phyloP scores from a whole-genome alignment of 345 rosid genomes.

The Salix suchowensis region DNA sequence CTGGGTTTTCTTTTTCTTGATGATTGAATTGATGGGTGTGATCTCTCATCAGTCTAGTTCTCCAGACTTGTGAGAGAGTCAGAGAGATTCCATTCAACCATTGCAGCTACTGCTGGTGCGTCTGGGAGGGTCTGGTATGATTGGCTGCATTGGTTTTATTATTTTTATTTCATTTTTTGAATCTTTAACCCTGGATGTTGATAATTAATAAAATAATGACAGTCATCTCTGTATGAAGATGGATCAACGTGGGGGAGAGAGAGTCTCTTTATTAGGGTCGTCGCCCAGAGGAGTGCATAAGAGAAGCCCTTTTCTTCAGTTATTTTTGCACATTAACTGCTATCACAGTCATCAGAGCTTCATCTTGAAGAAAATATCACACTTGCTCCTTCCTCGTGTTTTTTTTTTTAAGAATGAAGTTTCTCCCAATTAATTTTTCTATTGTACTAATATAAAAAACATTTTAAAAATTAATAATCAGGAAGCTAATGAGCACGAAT shows the following conservation, averaged over 20 bases:
- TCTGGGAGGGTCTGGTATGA: constrained; percentile 41
- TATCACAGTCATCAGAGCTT: neutral
- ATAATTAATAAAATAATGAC: neutral
- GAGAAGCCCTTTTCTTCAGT: neutral
- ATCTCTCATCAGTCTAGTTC: constrained; percentile 10
- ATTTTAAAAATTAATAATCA: no score
- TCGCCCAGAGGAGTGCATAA: neutral
- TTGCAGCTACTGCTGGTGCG: constrained; percentile 30
- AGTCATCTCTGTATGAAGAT: neutral
- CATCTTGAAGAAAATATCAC: neutral
- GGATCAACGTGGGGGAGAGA: neutral
- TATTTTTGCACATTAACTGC: neutral
- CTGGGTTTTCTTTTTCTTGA: neutral
- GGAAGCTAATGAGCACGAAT: constrained; percentile 19
- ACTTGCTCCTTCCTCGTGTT: no score
- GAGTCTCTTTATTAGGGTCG: neutral
- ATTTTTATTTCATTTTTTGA: neutral
- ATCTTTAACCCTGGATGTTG: neutral
- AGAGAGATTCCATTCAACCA: constrained; percentile 49
- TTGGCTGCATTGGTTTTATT: constrained; percentile 28
- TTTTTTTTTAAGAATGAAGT: no score
- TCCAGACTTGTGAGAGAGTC: constrained; percentile 10
- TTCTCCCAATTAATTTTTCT: no score
- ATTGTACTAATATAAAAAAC: no score
- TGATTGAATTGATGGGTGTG: constrained; percentile 14